Percentiles rank a stretch among this genome's conserved stretches.
Evolutionary conservation across 805 yeast species (phyloP).

Genomic region (Candida tallmaniae): DNA sequence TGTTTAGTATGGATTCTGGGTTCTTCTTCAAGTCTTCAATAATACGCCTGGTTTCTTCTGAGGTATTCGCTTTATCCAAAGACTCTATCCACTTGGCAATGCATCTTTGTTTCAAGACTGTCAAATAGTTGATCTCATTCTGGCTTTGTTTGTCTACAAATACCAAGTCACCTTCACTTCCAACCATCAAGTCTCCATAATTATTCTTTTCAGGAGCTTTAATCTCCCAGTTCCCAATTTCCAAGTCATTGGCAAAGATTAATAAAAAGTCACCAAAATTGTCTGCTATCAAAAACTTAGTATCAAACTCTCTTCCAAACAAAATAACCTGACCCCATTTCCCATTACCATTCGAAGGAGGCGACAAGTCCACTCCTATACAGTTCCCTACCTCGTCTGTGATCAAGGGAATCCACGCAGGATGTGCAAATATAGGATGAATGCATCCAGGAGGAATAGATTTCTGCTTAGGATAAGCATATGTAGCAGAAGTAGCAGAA

Average conservation of each 20-base stretch:
- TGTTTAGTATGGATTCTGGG: conserved; percentile 17
- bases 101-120: conserved; percentile 33
- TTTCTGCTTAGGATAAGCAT: conserved; percentile 27
- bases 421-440: conserved; percentile 78
- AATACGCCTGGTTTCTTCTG: conserved; percentile 11
- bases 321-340: conserved; percentile 87
- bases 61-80: conserved; percentile 15
- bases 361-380: conserved; percentile 75
- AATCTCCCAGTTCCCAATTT: conserved; percentile 73
- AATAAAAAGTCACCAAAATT: conserved; percentile 88
- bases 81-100: conserved; percentile 30
- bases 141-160: conserved; percentile 56
- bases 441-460: conserved; percentile 76
- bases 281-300: conserved; percentile 79
- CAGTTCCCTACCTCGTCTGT: conserved; percentile 90
- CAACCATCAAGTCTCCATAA: conserved; percentile 52
- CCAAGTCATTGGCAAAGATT: conserved; percentile 81
- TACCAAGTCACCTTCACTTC: conserved; percentile 73
- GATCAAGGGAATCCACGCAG: conserved; percentile 86
- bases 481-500: background rate
- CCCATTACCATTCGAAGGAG: conserved; percentile 58
- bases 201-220: conserved; percentile 49
- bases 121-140: conserved; percentile 37
- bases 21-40: conserved; percentile 18
- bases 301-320: conserved; percentile 92